Conservation (phyloP, 2,329 filamentous ascomycete genomes). For the Penicillium italicum region DNA sequence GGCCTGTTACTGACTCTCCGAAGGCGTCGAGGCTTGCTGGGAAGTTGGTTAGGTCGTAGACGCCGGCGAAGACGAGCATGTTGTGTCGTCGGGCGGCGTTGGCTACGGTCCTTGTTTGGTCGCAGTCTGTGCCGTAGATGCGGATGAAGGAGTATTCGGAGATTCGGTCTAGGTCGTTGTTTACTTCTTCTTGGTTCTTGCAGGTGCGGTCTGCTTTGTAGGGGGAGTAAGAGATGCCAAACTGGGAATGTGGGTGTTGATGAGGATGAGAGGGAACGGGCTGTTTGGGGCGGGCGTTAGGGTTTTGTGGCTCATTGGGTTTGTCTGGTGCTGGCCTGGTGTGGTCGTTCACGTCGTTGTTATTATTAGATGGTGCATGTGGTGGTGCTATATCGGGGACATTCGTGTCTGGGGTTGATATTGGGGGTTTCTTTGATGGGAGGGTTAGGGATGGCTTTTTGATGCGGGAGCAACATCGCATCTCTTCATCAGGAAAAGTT, state of each 20-base stretch:
- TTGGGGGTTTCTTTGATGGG: neutral
- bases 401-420: neutral
- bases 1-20: slow-evolving; percentile 53
- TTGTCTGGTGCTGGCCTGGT: neutral
- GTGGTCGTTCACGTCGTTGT: neutral
- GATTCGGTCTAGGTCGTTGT: slow-evolving; percentile 59
- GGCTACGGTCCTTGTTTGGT: slow-evolving; percentile 63
- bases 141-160: slow-evolving; percentile 63
- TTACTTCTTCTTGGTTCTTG: slow-evolving; percentile 63
- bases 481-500: too few species aligned
- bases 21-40: slow-evolving; percentile 59
- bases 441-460: neutral
- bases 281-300: slow-evolving; percentile 30
- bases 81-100: slow-evolving; percentile 60
- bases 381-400: neutral
- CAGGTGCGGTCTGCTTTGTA: slow-evolving; percentile 58
- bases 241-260: slow-evolving; percentile 14
- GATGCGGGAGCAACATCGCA: neutral
- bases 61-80: slow-evolving; percentile 70
- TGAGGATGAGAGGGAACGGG: slow-evolving; percentile 2
- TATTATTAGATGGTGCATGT: neutral
- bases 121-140: slow-evolving; percentile 76
- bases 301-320: neutral
- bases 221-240: slow-evolving; percentile 58
- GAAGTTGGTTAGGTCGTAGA: slow-evolving; percentile 62